phyloP scores from a whole-genome alignment of 2,329 filamentous ascomycete species.

The Mariannaea sp. region DNA sequence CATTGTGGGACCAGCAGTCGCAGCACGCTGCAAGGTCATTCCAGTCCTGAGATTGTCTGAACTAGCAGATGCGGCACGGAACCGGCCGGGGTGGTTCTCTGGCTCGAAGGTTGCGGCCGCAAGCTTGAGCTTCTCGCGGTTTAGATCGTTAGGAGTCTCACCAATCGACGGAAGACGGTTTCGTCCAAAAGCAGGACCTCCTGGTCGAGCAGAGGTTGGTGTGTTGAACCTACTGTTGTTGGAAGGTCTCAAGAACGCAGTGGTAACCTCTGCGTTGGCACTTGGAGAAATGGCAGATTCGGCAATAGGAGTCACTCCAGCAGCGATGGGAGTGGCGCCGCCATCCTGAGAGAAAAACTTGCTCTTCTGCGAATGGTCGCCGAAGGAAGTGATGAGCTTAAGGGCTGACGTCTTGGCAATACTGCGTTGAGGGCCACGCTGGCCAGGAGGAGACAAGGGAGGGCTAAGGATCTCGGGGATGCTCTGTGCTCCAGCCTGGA shows the following conservation, averaged over 20 bases:
- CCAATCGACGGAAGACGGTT: slow-evolving; percentile 79
- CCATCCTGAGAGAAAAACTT: slow-evolving; percentile 66
- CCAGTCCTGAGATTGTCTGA: slow-evolving; percentile 51
- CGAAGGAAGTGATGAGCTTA: slow-evolving; percentile 91
- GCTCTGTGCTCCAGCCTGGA: slow-evolving; percentile 57
- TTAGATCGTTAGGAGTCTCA: slow-evolving; percentile 52
- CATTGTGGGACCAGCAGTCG: slow-evolving; percentile 71
- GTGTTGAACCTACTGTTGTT: slow-evolving; percentile 72
- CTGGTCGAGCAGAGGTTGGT: slow-evolving; percentile 65
- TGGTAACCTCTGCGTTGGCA: slow-evolving; percentile 62
- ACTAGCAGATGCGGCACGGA: slow-evolving; percentile 46
- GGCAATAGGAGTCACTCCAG: slow-evolving; percentile 86
- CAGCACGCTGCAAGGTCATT: slow-evolving; percentile 62
- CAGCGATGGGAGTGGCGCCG: slow-evolving; percentile 75
- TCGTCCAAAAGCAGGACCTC: slow-evolving; percentile 63
- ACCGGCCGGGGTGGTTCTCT: slow-evolving; percentile 39
- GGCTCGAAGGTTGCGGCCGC: slow-evolving; percentile 32
- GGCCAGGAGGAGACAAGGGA: slow-evolving; percentile 74
- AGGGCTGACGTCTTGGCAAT: slow-evolving; percentile 81
- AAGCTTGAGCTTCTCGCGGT: slow-evolving; percentile 37
- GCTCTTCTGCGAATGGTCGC: slow-evolving; percentile 63
- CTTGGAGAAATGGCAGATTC: slow-evolving; percentile 71
- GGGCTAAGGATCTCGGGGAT: slow-evolving; percentile 70
- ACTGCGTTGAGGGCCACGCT: slow-evolving; percentile 62
- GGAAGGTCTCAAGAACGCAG: slow-evolving; percentile 69